A percentile compares a stretch with the other conserved stretches of the same genome.
Conservation (phyloP, 2,329 filamentous ascomycete species). For the Aspergillus alliaceus region DNA sequence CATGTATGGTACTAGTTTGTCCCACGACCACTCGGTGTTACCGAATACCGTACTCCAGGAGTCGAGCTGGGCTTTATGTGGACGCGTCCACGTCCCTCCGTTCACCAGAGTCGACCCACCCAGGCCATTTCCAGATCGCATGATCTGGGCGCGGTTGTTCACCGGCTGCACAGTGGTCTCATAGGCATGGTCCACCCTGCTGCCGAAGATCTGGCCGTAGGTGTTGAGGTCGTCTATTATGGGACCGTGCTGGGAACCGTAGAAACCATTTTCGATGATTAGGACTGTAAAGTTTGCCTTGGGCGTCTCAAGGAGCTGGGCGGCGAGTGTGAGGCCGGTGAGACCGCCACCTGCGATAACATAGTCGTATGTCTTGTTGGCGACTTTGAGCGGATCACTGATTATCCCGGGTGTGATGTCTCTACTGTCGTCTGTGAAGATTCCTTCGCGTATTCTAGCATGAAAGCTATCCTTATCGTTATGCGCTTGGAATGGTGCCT, state of each 20-base stretch:
- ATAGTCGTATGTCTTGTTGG: conserved; percentile 26
- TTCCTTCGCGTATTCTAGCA: too few species aligned
- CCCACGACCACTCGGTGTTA: conserved; percentile 48
- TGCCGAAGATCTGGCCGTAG: conserved; percentile 29
- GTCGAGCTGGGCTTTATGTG: conserved; percentile 26
- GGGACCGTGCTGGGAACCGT: conserved; percentile 24
- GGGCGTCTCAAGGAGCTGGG: conserved; percentile 23
- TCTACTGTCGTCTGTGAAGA: too few species aligned
- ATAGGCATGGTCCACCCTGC: conserved; percentile 20
- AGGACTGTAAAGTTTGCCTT: conserved; percentile 25
- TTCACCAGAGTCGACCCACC: conserved; percentile 32
- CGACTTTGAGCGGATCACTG: conserved; percentile 16
- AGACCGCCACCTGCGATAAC: conserved; percentile 33
- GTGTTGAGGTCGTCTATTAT: conserved; percentile 25
- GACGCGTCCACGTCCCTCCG: conserved; percentile 30
- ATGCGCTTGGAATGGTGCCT: too few species aligned
- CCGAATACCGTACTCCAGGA: conserved; percentile 40
- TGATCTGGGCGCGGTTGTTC: conserved; percentile 19
- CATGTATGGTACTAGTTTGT: conserved; percentile 50
- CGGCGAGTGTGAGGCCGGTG: conserved; percentile 29
- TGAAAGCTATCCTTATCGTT: too few species aligned
- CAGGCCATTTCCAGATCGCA: conserved; percentile 26
- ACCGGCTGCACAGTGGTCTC: conserved; percentile 13
- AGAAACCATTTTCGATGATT: conserved; percentile 31
- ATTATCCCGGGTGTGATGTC: too few species aligned